Percentiles rank a stretch among this genome's conserved stretches.
phyloP scores from a whole-genome alignment of 805 yeast genomes.

The Monosporozyma aquatica region DNA sequence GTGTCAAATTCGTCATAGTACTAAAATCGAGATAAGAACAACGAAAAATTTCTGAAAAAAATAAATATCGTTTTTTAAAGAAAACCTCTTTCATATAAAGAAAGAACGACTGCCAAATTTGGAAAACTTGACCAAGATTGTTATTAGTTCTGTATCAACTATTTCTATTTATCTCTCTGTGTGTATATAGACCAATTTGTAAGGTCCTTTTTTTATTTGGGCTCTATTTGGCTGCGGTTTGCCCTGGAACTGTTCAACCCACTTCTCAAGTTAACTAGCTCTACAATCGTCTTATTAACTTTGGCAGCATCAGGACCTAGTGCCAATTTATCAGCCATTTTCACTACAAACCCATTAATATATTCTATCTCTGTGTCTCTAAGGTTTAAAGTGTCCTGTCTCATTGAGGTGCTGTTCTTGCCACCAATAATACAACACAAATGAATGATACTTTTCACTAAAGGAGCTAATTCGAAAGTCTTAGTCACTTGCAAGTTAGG shows the following conservation, averaged over 20 bases:
- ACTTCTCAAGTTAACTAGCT: conserved; percentile 30
- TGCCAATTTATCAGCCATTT: conserved; percentile 40
- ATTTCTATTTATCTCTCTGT: too few relatives aligned
- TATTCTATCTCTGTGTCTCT: conserved; percentile 69
- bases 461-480: conserved; percentile 25
- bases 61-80: too few relatives aligned
- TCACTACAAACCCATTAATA: conserved; percentile 72
- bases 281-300: conserved; percentile 28
- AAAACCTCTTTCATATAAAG: too few relatives aligned
- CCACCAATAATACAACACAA: conserved; percentile 41
- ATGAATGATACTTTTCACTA: conserved; percentile 32
- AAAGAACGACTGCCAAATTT: too few relatives aligned
- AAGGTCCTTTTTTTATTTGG: too few relatives aligned
- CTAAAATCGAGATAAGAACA: too few relatives aligned
- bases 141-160: too few relatives aligned
- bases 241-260: conserved; percentile 22
- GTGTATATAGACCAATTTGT: too few relatives aligned
- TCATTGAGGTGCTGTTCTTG: conserved; percentile 45
- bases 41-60: too few relatives aligned
- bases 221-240: neutral
- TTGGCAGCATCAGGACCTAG: conserved; percentile 21
- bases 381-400: conserved; percentile 44
- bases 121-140: too few relatives aligned
- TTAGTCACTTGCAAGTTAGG: conserved; percentile 25
- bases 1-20: too few relatives aligned